These are phyloP conservation scores for Aphanomyces euteiches DNA, from an alignment of 352 stramenopile genomes.

Conservation along the genomic window DNA sequence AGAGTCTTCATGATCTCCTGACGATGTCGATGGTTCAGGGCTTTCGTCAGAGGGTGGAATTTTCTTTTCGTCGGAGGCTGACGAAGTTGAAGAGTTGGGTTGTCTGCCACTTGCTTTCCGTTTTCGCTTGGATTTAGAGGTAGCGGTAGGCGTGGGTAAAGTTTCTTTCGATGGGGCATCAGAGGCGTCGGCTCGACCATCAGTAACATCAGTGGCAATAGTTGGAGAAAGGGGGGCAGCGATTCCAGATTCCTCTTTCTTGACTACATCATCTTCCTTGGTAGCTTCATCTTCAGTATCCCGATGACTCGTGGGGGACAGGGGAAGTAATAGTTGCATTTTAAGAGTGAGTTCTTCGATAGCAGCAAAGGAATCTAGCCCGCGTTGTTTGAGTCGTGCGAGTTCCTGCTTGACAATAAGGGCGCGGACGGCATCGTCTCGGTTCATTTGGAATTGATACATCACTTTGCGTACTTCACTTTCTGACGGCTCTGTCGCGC, in stretches of 20 bases:
- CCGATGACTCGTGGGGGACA: constrained; percentile 1
- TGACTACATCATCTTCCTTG: constrained; percentile 1
- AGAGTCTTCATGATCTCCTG: constrained; percentile 38
- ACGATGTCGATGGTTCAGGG: constrained; percentile 30
- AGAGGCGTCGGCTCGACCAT: background rate
- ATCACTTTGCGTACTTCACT: constrained; percentile 70
- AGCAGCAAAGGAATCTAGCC: constrained; percentile 75
- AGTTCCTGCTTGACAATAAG: constrained; percentile 87
- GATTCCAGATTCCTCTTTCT: background rate
- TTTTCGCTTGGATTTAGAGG: constrained; percentile 17
- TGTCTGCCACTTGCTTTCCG: constrained; percentile 17
- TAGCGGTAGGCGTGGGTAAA: constrained; percentile 22
- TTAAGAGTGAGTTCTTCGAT: constrained; percentile 82
- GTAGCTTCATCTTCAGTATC: constrained; percentile 19
- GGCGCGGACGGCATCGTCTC: constrained; percentile 76
- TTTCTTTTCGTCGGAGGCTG: constrained; percentile 8
- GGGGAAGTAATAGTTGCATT: constrained; percentile 48
- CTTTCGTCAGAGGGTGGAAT: background rate
- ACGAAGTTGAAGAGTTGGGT: constrained; percentile 1
- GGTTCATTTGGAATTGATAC: constrained; percentile 83
- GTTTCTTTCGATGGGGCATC: background rate
- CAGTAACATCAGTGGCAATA: background rate
- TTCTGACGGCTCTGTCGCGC: constrained; percentile 53
- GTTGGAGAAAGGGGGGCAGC: background rate
- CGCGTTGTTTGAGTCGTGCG: constrained; percentile 62